Evolutionary conservation across 768 basidiomycete genomes (phyloP).

Genomic region (Lentinula raphanica): DNA sequence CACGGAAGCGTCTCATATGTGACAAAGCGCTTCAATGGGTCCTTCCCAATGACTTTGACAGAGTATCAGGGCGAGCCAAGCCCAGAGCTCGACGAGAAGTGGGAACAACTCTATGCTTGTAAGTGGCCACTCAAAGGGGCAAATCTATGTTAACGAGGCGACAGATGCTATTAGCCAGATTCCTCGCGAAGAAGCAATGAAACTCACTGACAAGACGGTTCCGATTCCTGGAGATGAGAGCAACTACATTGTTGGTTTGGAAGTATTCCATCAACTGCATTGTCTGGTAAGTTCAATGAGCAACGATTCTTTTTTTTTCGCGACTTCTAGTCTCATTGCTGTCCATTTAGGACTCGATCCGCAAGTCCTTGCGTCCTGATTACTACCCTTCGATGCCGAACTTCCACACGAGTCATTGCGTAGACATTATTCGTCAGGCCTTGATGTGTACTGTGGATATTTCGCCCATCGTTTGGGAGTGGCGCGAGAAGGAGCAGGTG

Average conservation of each 20-base stretch:
- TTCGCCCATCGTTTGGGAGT: conserved; percentile 13
- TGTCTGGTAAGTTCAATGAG: neutral
- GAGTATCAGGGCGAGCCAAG: neutral
- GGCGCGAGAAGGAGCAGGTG: conserved; percentile 8
- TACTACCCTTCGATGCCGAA: too few relatives aligned
- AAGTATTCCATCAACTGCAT: neutral
- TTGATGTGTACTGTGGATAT: conserved; percentile 12
- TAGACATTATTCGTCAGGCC: conserved; percentile 8
- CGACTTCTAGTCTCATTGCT: too few relatives aligned
- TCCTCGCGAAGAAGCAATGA: neutral
- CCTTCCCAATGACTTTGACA: neutral
- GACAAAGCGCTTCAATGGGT: neutral
- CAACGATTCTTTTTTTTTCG: neutral
- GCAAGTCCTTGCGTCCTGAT: neutral
- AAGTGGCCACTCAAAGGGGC: too few relatives aligned
- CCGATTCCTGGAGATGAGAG: conserved; percentile 4
- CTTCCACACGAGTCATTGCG: conserved; percentile 10
- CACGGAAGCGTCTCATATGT: neutral
- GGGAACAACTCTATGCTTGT: neutral
- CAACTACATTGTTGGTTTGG: conserved; percentile 4
- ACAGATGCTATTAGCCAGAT: neutral
- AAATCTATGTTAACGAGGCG: neutral
- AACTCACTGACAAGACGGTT: neutral
- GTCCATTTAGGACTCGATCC: neutral
- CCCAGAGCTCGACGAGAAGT: neutral